phyloP scores from a whole-genome alignment of 2,329 filamentous ascomycete species.

The Colletotrichum truncatum region DNA sequence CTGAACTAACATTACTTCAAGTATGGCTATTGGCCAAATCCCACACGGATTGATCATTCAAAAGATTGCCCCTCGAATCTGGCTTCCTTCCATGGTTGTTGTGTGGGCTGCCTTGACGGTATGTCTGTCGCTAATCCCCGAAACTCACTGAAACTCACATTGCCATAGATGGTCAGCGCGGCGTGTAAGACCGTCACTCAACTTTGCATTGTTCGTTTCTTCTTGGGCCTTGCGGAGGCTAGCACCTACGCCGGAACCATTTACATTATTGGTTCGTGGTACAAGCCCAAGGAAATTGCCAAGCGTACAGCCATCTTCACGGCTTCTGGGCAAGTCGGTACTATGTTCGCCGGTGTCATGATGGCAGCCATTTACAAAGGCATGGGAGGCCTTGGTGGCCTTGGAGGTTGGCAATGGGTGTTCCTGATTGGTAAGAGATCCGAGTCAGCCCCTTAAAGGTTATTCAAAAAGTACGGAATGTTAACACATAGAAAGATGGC shows the following conservation, averaged over 20 bases:
- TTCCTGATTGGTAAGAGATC: constrained; percentile 35
- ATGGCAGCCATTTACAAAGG: constrained; percentile 55
- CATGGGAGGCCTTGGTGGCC: constrained; percentile 51
- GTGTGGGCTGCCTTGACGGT: constrained; percentile 57
- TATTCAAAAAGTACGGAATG: fast-evolving
- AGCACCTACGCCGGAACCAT: constrained; percentile 51
- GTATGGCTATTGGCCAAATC: constrained; percentile 49
- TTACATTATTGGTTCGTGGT: constrained; percentile 63
- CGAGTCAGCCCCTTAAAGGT: too few relatives aligned
- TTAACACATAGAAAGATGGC: constrained; percentile 47
- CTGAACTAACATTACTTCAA: background rate
- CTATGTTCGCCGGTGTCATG: constrained; percentile 67
- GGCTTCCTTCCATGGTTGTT: constrained; percentile 57
- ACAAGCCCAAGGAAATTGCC: constrained; percentile 67
- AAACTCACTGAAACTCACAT: fast-evolving
- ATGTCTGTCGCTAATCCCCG: fast-evolving
- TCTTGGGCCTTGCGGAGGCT: constrained; percentile 48
- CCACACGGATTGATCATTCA: constrained; percentile 56
- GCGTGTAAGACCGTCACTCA: constrained; percentile 37
- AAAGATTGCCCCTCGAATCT: constrained; percentile 57
- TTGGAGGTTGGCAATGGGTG: constrained; percentile 62
- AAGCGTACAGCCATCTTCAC: constrained; percentile 73
- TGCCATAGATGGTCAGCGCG: constrained; percentile 31
- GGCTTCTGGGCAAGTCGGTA: constrained; percentile 66
- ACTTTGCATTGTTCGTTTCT: constrained; percentile 50